Conservation (phyloP, 2,329 filamentous ascomycete species). For the Clonostachys rhizophaga region DNA sequence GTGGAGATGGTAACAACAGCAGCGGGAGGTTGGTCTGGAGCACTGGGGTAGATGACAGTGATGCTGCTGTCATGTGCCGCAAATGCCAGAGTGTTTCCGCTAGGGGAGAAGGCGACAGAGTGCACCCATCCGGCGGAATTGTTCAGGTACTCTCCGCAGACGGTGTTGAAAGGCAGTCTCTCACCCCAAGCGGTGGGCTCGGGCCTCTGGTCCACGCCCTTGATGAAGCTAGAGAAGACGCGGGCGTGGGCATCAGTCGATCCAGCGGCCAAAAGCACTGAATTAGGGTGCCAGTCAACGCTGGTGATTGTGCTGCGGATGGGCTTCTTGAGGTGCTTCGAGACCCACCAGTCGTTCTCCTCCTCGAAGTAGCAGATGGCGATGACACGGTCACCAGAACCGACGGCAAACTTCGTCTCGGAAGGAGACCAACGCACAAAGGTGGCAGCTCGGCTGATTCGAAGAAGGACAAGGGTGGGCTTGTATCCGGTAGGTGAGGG, state of each 20-base stretch:
- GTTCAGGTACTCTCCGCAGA: conserved; percentile 94
- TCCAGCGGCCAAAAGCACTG: conserved; percentile 86
- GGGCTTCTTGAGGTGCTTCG: conserved; percentile 98
- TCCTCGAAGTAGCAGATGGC: conserved; percentile 98
- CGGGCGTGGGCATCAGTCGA: conserved; percentile 96
- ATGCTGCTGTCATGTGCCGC: conserved; percentile 94
- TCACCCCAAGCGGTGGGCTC: conserved; percentile 92
- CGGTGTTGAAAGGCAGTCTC: conserved; percentile 93
- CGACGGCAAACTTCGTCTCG: conserved; percentile 96
- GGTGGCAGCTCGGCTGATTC: conserved; percentile 94
- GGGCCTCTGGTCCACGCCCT: conserved; percentile 83
- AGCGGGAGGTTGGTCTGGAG: conserved; percentile 81
- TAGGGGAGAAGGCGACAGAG: conserved; percentile 87
- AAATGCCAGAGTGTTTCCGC: conserved; percentile 89
- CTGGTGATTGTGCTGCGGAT: conserved; percentile 96
- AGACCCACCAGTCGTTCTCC: conserved; percentile 99
- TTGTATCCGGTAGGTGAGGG: conserved; percentile 91
- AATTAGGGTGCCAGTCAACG: conserved; percentile 96
- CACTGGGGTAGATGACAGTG: conserved; percentile 91
- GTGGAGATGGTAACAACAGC: conserved; percentile 90
- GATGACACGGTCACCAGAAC: conserved; percentile 91
- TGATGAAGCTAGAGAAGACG: conserved; percentile 94
- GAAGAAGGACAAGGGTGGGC: conserved; percentile 91
- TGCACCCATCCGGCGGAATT: conserved; percentile 97
- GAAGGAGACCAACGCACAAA: conserved; percentile 97